Base-by-base conservation (phyloP, 179 eudicot species). In the Drosera spatulata region DNA sequence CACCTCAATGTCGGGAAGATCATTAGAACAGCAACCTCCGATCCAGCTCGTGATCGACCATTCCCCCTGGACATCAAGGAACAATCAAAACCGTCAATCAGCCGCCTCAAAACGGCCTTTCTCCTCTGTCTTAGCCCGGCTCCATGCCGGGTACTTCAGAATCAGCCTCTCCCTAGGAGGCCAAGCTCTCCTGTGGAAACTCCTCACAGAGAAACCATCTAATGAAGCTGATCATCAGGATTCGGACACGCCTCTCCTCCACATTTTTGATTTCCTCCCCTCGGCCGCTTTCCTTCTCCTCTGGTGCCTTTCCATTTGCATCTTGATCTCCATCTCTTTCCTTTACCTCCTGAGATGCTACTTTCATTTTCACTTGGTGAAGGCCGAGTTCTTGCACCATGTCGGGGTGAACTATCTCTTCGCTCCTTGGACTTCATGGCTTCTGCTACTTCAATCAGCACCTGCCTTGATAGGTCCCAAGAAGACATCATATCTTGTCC, bases 81-180 rank as follows among this genome's bases (percentile, higher is more conserved):
- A 39, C 12, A 61, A 6, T 49, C 58, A 6, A 2, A 62, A 45
- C 15, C 55, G 2, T 61, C 45, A 71, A 4, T 56, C 45, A 10
- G 63, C 52, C 48, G 48, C 45, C 39, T 73, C 69, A 33, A 56
- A 65, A 51, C 59, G 71, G 69, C 70, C 68, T 11, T 13, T 67
- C 22, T 52, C 72, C 5, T 70, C 81, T 41, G 55, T 73, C n/a
- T 39, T 82, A 48, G 70, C 73, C 10, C 53, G 76, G 8, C 60
- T 89, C 48, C 86, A 87, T 72, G 89, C 95, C 38, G 91, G 97
- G 13, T 86, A 86, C 65, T 89, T 89, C 65, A 69, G 85, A 58
- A 82, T 87, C 50, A 75, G 81, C 65, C 70, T 89, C 14, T 82
- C 97, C 15, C 60, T 84, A 5, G 78, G 89, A 59, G 69, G 69